Evolutionary conservation across 1,139 yeast genomes (phyloP), one percentile per base, ranked within the genome.

Genomic region (Yamadazyma membranifaciens): DNA sequence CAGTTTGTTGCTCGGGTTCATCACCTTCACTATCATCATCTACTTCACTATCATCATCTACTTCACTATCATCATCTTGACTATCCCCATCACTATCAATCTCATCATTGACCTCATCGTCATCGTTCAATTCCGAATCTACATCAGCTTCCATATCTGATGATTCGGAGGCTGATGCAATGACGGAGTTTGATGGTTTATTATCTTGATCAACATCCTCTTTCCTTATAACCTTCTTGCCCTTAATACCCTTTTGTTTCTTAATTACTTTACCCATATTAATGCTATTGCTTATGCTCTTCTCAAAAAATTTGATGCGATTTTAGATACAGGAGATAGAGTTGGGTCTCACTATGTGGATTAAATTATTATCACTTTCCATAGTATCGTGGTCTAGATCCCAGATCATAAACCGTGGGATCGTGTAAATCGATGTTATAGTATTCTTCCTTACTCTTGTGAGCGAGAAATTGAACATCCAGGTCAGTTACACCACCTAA

Each of bases 1-100:
- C 67, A 5, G 52, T 57, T 2, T 50, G 62, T 2, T 52, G 57
- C 2, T 54, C 66, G 22, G 50, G 60, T 13, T 53, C 61, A 5
- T 27, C 16, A 47, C 61, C 22, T 51, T 60, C 11, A 6, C 45
- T 53, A 4, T 47, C 50, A 6, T 45, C 53, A 4, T 47, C 50
- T 15, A 41, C 42, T 11, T 41, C 44, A 13, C 31, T 24, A 14
- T 34, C 45, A 11, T 43, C 43, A 13, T 36, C 46, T 9, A 36
- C 45, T 13, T 31, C 41, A 24, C 26, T 42, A 43, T 17, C 30
- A 15, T 30, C 34, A 2, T 26, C 30, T 10, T 20, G 17, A 9
- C 37, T 43, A 9, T 26, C 37, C 24, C 20, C 44, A 4, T 29
- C 38, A n/a, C 44, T 50, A 20, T 39, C 43, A 12, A 41, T 41